A percentile compares a stretch with the other conserved stretches of the same genome.
phyloP scores from a whole-genome alignment of 768 basidiomycete species.

The Clathrus columnatus region DNA sequence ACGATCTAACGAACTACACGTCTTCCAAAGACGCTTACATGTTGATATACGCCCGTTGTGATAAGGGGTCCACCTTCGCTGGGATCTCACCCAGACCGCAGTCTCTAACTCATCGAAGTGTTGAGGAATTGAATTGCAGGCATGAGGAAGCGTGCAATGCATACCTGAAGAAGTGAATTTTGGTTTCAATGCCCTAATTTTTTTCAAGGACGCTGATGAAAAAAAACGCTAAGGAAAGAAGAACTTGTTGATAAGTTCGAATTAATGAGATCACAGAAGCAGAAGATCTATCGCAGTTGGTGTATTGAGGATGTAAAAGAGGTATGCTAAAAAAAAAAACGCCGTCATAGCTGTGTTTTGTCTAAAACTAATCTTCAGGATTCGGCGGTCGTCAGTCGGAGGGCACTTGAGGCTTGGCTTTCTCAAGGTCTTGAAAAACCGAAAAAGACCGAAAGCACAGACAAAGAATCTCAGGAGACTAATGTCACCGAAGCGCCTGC shows the following conservation, averaged over 20 bases:
- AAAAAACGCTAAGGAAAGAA: conserved; percentile 21
- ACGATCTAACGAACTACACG: conserved; percentile 34
- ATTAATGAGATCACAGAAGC: conserved; percentile 43
- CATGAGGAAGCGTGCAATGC: conserved; percentile 47
- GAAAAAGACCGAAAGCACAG: neutral
- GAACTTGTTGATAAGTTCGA: conserved; percentile 36
- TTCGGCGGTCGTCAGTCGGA: conserved; percentile 49
- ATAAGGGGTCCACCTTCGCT: conserved; percentile 10
- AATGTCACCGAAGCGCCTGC: neutral
- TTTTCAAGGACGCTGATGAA: too few species aligned
- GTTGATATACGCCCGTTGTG: conserved; percentile 72
- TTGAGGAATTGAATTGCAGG: conserved; percentile 43
- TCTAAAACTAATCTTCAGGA: conserved; percentile 37
- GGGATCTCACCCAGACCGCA: conserved; percentile 39
- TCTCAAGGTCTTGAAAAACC: conserved; percentile 24
- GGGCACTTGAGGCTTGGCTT: conserved; percentile 56
- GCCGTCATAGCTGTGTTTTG: neutral
- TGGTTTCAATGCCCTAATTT: conserved; percentile 12
- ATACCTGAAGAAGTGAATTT: conserved; percentile 38
- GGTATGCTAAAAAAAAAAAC: conserved; percentile 28
- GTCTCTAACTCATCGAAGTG: conserved; percentile 40
- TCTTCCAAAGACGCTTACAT: conserved; percentile 89
- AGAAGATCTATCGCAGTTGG: conserved; percentile 59
- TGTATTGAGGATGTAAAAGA: conserved; percentile 35
- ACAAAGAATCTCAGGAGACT: neutral